phyloP scores from a whole-genome alignment of 768 basidiomycete species.

The Xanthoconium stramineum region DNA sequence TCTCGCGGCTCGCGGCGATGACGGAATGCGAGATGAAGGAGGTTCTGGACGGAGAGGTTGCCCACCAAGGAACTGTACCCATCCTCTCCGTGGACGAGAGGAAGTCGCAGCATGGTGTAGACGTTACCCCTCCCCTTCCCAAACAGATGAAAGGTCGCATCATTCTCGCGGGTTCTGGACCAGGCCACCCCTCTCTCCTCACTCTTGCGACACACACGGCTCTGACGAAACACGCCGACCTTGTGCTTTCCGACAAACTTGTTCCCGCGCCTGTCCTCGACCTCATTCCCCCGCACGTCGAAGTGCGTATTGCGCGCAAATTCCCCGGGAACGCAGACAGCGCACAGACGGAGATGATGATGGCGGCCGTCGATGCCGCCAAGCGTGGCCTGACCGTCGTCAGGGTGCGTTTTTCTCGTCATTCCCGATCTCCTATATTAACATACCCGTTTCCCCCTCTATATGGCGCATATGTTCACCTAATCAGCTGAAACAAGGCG shows the following conservation, averaged over 20 bases:
- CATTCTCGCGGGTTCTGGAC: slow-evolving; percentile 89
- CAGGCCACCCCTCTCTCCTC: slow-evolving; percentile 90
- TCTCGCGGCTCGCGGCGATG: slow-evolving; percentile 71
- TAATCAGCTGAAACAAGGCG: slow-evolving; percentile 89
- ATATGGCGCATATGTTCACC: not conserved
- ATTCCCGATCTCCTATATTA: not conserved
- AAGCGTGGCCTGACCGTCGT: slow-evolving; percentile 80
- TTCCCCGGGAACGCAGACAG: slow-evolving; percentile 97
- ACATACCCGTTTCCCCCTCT: not conserved
- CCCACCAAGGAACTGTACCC: slow-evolving; percentile 6
- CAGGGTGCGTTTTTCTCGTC: slow-evolving; percentile 49
- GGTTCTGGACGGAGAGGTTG: slow-evolving; percentile 45
- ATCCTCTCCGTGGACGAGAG: slow-evolving; percentile 32
- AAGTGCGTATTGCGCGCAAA: slow-evolving; percentile 89
- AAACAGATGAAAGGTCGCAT: slow-evolving; percentile 58
- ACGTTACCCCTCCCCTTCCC: slow-evolving; percentile 13
- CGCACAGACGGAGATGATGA: slow-evolving; percentile 94
- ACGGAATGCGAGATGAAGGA: slow-evolving; percentile 62
- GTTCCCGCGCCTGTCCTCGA: slow-evolving; percentile 86
- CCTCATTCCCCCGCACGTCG: slow-evolving; percentile 69
- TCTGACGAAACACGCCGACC: slow-evolving; percentile 74
- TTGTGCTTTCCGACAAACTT: slow-evolving; percentile 95
- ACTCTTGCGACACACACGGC: slow-evolving; percentile 83
- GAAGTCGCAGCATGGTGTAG: slow-evolving; percentile 31
- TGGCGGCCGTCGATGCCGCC: slow-evolving; percentile 82